Conservation (phyloP, 495 filamentous ascomycete genomes). For the Tuber borchii region DNA sequence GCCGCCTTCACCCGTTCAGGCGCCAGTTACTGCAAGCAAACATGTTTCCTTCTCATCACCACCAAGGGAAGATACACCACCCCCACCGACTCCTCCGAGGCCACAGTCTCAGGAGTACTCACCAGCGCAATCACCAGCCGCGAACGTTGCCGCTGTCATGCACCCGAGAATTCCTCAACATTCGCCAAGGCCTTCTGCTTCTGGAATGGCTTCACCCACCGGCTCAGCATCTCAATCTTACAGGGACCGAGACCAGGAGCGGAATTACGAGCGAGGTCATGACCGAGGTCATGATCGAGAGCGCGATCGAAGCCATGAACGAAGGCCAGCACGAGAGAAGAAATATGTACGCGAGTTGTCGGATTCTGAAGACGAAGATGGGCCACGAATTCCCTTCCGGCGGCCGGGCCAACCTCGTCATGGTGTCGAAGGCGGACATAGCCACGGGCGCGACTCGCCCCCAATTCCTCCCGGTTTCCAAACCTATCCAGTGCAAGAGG, state of each 20-base stretch:
- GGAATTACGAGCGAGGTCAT: conserved; percentile 10
- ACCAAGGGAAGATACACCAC: conserved; percentile 30
- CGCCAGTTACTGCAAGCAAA: conserved; percentile 23
- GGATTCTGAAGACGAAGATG: conserved; percentile 39
- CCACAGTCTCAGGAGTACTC: conserved; percentile 25
- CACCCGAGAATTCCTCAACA: conserved; percentile 28
- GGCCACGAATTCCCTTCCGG: conserved; percentile 29
- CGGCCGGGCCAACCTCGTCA: conserved; percentile 25
- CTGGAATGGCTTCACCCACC: conserved; percentile 27
- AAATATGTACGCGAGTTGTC: conserved; percentile 17
- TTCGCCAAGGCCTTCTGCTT: conserved; percentile 21
- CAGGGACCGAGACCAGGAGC: conserved; percentile 20
- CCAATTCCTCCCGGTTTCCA: conserved; percentile 42
- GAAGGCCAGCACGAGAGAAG: conserved; percentile 10
- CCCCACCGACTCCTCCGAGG: conserved; percentile 36
- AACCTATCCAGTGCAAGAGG: conserved; percentile 64
- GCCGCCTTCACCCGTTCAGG: conserved; percentile 1
- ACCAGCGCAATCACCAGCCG: conserved; percentile 13
- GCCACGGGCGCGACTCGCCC: conserved; percentile 33
- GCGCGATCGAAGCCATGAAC: not conserved
- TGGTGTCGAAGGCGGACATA: conserved; percentile 14
- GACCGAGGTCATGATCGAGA: conserved; percentile 10
- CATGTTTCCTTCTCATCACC: conserved; percentile 40
- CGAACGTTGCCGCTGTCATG: conserved; percentile 33
- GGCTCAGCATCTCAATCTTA: conserved; percentile 20